phyloP scores from a whole-genome alignment of 2,329 filamentous ascomycete species.

The Dactylellina parvicollis region DNA sequence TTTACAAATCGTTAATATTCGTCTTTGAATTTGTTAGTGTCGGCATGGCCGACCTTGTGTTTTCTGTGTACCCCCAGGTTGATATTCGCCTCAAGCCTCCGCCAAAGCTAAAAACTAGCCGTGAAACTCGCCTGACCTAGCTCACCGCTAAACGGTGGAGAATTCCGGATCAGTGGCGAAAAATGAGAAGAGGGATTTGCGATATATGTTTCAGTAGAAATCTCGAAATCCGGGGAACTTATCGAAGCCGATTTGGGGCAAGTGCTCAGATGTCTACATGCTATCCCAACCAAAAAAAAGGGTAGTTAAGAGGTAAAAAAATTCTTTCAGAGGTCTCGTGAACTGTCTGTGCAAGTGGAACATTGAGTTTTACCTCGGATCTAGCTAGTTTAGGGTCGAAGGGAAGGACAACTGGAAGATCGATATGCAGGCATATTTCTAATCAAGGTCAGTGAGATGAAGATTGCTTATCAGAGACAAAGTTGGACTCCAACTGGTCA shows the following conservation, averaged over 20 bases:
- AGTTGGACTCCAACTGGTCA: slow-evolving; percentile 3
- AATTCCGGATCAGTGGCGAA: not conserved
- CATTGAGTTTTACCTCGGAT: slow-evolving; percentile 2
- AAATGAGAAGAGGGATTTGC: slow-evolving; percentile 6
- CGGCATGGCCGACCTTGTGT: slow-evolving; percentile 15
- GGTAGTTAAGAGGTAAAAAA: not conserved
- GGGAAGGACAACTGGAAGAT: slow-evolving; percentile 26
- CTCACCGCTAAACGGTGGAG: not conserved
- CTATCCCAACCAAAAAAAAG: not conserved
- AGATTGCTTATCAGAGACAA: slow-evolving; percentile 25
- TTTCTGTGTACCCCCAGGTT: not conserved
- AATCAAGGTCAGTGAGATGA: slow-evolving; percentile 8
- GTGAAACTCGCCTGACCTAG: slow-evolving; percentile 5
- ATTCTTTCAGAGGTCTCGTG: not conserved
- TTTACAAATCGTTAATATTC: too few relatives aligned
- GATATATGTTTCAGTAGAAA: not conserved
- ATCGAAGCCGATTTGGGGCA: not conserved
- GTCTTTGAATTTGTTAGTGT: too few relatives aligned
- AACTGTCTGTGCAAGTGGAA: not conserved
- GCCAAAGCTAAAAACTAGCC: slow-evolving; percentile 32
- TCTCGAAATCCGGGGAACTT: not conserved
- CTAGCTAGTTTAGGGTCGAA: slow-evolving; percentile 26
- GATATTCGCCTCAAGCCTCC: slow-evolving; percentile 10
- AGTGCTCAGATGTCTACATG: not conserved
- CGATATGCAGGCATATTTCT: slow-evolving; percentile 20